Evolutionary conservation across 768 basidiomycete species (phyloP).

Genomic region (Kwoniella botswanensis): DNA sequence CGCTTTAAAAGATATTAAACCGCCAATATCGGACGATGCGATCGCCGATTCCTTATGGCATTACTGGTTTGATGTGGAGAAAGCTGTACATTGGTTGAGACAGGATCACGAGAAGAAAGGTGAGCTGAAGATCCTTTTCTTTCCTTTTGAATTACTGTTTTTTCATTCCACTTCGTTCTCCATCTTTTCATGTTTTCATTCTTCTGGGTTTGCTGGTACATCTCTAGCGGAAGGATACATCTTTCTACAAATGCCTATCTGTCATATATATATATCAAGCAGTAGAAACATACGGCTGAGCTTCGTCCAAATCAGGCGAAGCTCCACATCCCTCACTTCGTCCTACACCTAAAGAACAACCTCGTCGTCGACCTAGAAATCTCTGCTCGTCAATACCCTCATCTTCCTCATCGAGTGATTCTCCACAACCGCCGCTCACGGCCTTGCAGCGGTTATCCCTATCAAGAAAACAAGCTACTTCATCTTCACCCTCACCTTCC

Average conservation of each 20-base stretch:
- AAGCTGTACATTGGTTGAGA: conserved; percentile 73
- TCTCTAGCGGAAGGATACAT: conserved; percentile 15
- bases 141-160: conserved; percentile 56
- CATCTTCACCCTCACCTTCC: conserved; percentile 28
- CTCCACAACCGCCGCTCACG: conserved; percentile 41
- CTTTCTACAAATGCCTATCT: background rate
- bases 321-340: conserved; percentile 60
- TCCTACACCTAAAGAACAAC: conserved; percentile 59
- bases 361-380: conserved; percentile 47
- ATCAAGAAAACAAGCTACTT: conserved; percentile 58
- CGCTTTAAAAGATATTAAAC: conserved; percentile 69
- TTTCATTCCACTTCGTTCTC: conserved; percentile 26
- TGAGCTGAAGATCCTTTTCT: conserved; percentile 60
- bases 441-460: conserved; percentile 62
- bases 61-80: conserved; percentile 79
- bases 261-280: background rate
- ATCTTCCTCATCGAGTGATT: conserved; percentile 15
- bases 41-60: conserved; percentile 87
- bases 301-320: conserved; percentile 66
- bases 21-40: conserved; percentile 72
- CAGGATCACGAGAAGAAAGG: conserved; percentile 69
- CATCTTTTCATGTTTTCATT: conserved; percentile 1
- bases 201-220: conserved; percentile 14
- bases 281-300: conserved; percentile 60
- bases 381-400: conserved; percentile 5